A percentile compares a stretch with the other conserved stretches of the same genome.
Evolutionary conservation across 2,329 filamentous ascomycete genomes (phyloP).

Genomic region (Cladorrhinum sp.): DNA sequence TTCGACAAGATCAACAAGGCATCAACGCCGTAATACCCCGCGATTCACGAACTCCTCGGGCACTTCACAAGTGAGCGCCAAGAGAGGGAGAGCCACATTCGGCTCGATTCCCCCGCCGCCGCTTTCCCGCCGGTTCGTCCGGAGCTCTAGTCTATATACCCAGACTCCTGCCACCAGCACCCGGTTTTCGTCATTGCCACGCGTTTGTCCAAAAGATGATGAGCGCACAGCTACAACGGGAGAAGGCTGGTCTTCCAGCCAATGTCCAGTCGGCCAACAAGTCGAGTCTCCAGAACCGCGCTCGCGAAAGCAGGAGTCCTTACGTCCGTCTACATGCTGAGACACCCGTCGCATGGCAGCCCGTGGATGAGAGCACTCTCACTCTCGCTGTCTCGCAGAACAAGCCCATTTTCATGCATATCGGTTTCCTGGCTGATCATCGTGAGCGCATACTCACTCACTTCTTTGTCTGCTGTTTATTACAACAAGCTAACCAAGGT

Average conservation of each 20-base stretch:
- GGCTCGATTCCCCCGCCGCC: neutral
- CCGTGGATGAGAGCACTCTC: slow-evolving; percentile 75
- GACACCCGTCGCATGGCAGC: slow-evolving; percentile 89
- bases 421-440: slow-evolving; percentile 93
- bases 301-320: slow-evolving; percentile 44
- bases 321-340: slow-evolving; percentile 69
- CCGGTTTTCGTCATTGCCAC: neutral
- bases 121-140: neutral
- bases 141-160: neutral
- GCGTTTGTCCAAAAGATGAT: slow-evolving; percentile 21
- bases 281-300: slow-evolving; percentile 35
- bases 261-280: neutral
- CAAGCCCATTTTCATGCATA: slow-evolving; percentile 86
- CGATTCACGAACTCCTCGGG: neutral
- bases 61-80: neutral
- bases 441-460: slow-evolving; percentile 54
- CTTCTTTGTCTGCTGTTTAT: neutral
- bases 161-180: neutral
- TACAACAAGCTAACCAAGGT: neutral
- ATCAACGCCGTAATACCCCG: neutral
- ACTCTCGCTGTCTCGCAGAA: slow-evolving; percentile 76
- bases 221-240: slow-evolving; percentile 25
- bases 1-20: neutral
- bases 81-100: neutral
- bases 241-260: slow-evolving; percentile 12